A percentile compares a stretch with the other conserved stretches of the same genome.
Evolutionary conservation across 148 eudicot species (phyloP).

Genomic region (Cornus florida): DNA sequence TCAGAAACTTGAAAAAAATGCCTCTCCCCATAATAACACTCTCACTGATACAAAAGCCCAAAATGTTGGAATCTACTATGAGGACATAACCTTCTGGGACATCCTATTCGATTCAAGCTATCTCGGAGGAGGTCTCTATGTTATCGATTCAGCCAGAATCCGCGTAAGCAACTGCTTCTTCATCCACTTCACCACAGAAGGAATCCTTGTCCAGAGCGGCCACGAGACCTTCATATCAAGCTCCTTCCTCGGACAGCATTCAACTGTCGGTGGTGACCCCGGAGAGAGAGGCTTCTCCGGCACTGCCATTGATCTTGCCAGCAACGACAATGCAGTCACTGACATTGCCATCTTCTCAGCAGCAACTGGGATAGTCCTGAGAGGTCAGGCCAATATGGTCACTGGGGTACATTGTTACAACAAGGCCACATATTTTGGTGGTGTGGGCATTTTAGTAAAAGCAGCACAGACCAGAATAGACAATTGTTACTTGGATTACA

Average conservation of each 20-base stretch:
- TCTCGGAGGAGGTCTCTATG: constrained; percentile 33
- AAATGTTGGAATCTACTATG: constrained; percentile 26
- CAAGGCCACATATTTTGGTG: constrained; percentile 45
- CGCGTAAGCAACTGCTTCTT: constrained; percentile 38
- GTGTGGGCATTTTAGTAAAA: constrained; percentile 38
- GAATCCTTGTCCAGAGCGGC: constrained; percentile 34
- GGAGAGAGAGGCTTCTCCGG: constrained; percentile 29
- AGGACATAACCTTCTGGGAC: constrained; percentile 40
- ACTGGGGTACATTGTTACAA: constrained; percentile 53
- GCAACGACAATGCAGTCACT: constrained; percentile 43
- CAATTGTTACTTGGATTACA: constrained; percentile 42
- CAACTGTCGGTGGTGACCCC: constrained; percentile 36
- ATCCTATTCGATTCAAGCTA: constrained; percentile 44
- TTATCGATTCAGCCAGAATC: constrained; percentile 33
- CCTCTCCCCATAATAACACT: neutral
- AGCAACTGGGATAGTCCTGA: constrained; percentile 23
- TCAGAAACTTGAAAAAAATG: constrained; percentile 5
- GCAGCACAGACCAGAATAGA: constrained; percentile 33
- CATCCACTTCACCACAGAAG: constrained; percentile 38
- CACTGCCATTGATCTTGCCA: constrained; percentile 40
- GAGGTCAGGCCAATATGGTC: constrained; percentile 40
- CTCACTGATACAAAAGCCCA: constrained; percentile 8
- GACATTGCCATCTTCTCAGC: constrained; percentile 48
- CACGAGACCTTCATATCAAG: constrained; percentile 44
- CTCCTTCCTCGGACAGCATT: constrained; percentile 38